A percentile compares a stretch with the other conserved stretches of the same genome.
Evolutionary conservation across 257 asterid species (phyloP).

Genomic region (Asclepias syriaca): DNA sequence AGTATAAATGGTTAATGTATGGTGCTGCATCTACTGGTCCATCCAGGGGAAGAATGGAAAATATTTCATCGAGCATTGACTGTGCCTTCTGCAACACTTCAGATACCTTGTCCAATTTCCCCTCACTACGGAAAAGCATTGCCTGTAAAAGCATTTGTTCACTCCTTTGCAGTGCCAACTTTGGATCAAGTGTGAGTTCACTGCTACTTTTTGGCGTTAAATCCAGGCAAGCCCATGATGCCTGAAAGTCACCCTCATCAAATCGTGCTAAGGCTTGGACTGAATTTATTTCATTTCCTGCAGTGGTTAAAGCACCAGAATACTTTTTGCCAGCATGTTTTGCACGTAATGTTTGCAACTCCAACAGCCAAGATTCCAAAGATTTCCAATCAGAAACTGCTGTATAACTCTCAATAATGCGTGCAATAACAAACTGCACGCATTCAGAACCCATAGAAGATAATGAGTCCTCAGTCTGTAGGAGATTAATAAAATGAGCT

Average conservation of each 20-base stretch:
- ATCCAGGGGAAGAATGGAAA: conserved; percentile 80
- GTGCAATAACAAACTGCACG: conserved; percentile 79
- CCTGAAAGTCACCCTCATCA: conserved; percentile 86
- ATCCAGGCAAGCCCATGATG: conserved; percentile 93
- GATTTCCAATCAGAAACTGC: conserved; percentile 96
- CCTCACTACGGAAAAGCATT: conserved; percentile 77
- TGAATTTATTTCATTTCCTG: conserved; percentile 90
- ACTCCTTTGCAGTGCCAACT: conserved; percentile 89
- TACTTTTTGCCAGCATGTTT: conserved; percentile 84
- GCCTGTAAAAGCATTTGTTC: conserved; percentile 99
- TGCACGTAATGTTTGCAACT: conserved; percentile 84
- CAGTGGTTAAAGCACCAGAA: conserved; percentile 90
- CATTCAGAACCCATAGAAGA: conserved; percentile 85
- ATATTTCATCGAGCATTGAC: conserved; percentile 71
- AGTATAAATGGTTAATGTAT: conserved; percentile 65
- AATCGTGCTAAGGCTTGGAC: conserved; percentile 88
- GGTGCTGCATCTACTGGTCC: conserved; percentile 87
- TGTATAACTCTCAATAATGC: conserved; percentile 74
- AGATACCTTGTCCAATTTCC: conserved; percentile 71
- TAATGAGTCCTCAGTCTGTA: conserved; percentile 82
- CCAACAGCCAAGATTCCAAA: conserved; percentile 89
- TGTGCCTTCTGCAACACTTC: conserved; percentile 76
- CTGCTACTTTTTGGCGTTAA: conserved; percentile 95
- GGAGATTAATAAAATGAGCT: conserved; percentile 75
- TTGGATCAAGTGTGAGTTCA: conserved; percentile 89